Conservation (phyloP, 306 rosid genomes). For the Carpinus viminea region DNA sequence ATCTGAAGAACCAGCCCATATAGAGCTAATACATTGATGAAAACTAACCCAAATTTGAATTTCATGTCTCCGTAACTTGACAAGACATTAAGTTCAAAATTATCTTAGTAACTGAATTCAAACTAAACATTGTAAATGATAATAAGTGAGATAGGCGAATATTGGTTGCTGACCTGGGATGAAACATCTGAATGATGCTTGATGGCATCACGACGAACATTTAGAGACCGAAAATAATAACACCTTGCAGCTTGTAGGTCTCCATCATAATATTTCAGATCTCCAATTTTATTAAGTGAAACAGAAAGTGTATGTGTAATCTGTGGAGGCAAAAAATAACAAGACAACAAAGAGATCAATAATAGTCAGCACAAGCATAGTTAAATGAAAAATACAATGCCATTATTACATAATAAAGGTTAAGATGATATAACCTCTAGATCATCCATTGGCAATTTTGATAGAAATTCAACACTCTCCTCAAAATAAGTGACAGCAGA, state of each 20-base stretch:
- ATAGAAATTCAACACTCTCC: conserved; percentile 83
- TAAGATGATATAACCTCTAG: conserved; percentile 58
- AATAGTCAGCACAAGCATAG: not conserved
- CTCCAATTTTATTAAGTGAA: conserved; percentile 96
- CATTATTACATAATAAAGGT: conserved; percentile 22
- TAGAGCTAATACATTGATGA: not conserved
- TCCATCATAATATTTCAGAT: conserved; percentile 89
- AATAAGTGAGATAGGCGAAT: not conserved
- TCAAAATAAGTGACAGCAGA: conserved; percentile 80
- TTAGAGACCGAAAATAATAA: conserved; percentile 70
- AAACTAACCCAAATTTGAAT: not conserved
- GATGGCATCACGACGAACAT: conserved; percentile 79
- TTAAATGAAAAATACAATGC: not conserved
- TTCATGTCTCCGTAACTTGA: not conserved
- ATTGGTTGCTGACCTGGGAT: conserved; percentile 65
- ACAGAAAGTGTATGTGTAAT: conserved; percentile 88
- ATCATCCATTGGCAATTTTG: conserved; percentile 77
- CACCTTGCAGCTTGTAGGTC: conserved; percentile 81
- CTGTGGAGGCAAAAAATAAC: conserved; percentile 36
- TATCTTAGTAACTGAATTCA: conserved; percentile 10
- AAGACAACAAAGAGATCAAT: not conserved
- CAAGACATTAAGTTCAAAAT: not conserved
- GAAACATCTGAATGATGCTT: conserved; percentile 58
- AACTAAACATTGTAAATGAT: conserved; percentile 1
- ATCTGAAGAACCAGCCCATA: not conserved